Percentiles rank a stretch among this genome's conserved stretches.
Evolutionary conservation across 345 rosid species (phyloP).

Genomic region (Arabis hirsuta): DNA sequence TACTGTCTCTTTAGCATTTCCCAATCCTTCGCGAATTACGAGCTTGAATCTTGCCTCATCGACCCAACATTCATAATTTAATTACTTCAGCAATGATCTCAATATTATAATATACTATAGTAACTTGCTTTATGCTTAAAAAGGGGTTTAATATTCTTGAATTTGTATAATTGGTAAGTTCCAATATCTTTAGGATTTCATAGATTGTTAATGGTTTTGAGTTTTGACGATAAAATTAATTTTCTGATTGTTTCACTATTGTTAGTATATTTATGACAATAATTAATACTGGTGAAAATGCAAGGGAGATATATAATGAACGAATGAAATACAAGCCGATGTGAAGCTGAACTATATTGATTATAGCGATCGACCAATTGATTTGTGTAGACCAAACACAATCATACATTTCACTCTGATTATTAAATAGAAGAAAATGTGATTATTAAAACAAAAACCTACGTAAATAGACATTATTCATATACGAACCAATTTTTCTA

Average conservation of each 20-base stretch:
- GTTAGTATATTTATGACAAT: too few species aligned
- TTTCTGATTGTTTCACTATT: not conserved
- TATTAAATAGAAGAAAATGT: too few species aligned
- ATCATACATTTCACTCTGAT: too few species aligned
- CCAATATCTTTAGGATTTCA: not conserved
- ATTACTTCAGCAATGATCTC: slow-evolving; percentile 1
- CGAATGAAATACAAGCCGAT: not conserved
- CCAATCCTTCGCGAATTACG: slow-evolving; percentile 24
- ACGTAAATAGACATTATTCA: not conserved
- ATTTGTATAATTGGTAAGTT: not conserved
- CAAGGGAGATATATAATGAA: not conserved
- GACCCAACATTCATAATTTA: slow-evolving; percentile 15
- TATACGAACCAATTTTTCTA: too few species aligned
- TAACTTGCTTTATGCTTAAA: slow-evolving; percentile 14
- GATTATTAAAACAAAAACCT: too few species aligned
- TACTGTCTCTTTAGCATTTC: slow-evolving; percentile 27
- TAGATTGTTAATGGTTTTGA: too few species aligned
- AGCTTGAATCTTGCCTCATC: slow-evolving; percentile 39
- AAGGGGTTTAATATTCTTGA: not conserved
- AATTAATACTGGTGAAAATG: not conserved
- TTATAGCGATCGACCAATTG: not conserved
- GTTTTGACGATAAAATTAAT: too few species aligned
- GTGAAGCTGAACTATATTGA: slow-evolving; percentile 1
- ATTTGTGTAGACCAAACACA: not conserved
- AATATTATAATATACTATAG: not conserved